These are phyloP conservation scores for Thalassiosira allenii DNA, from an alignment of 352 stramenopile species.

Conservation along the genomic window DNA sequence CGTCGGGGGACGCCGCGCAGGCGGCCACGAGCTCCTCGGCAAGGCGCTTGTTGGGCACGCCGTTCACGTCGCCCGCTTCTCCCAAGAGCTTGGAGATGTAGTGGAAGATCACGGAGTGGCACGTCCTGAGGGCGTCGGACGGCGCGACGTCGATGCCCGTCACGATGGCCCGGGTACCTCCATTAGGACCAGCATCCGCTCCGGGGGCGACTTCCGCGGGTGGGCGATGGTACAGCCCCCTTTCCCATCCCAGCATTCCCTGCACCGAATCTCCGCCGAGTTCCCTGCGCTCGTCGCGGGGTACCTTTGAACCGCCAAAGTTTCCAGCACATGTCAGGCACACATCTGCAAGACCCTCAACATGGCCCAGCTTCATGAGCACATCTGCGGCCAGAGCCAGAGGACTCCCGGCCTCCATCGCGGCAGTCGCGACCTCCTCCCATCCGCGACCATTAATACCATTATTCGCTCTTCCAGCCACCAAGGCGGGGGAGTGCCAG, in stretches of 20 bases:
- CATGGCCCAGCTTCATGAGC: conserved; percentile 73
- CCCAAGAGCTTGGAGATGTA: conserved; percentile 73
- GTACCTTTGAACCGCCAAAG: conserved; percentile 71
- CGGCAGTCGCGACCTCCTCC: conserved; percentile 57
- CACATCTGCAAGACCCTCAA: conserved; percentile 75
- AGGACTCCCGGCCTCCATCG: conserved; percentile 70
- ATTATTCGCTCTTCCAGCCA: conserved; percentile 69
- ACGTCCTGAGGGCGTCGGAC: conserved; percentile 77
- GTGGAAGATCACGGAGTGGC: conserved; percentile 80
- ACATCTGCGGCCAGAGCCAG: conserved; percentile 72
- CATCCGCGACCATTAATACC: conserved; percentile 32
- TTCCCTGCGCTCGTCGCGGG: conserved; percentile 44
- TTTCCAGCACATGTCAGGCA: conserved; percentile 81
- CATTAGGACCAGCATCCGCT: not conserved
- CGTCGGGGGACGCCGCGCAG: conserved; percentile 67
- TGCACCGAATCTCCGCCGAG: conserved; percentile 17
- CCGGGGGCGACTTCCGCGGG: not conserved
- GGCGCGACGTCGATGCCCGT: conserved; percentile 65
- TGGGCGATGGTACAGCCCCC: conserved; percentile 62
- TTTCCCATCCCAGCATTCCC: conserved; percentile 65
- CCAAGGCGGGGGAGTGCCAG: conserved; percentile 74
- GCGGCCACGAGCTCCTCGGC: conserved; percentile 40
- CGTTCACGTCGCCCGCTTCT: conserved; percentile 38
- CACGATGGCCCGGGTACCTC: conserved; percentile 43
- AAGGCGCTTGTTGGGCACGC: conserved; percentile 32